These are phyloP conservation scores for Zygotorulaspora chibaensis DNA, from an alignment of 805 yeast genomes.

Conservation along the genomic window DNA sequence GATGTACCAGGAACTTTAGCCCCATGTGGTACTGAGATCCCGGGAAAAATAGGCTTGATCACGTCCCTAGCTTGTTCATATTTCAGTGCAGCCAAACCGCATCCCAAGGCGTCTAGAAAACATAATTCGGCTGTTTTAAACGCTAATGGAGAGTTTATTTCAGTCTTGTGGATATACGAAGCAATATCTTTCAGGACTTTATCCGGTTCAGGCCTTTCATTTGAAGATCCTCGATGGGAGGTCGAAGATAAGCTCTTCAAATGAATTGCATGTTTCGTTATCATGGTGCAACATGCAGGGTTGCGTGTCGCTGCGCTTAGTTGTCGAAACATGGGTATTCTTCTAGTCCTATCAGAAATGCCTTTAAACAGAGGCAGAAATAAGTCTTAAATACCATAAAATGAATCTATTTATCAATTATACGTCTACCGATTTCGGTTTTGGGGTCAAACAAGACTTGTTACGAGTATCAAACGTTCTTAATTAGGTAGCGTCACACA, in stretches of 20 bases:
- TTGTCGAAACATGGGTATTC: too few relatives aligned
- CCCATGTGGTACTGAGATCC: conserved; percentile 52
- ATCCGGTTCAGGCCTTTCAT: conserved; percentile 51
- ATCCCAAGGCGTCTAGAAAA: conserved; percentile 53
- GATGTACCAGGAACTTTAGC: conserved; percentile 52
- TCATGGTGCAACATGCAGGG: too few relatives aligned
- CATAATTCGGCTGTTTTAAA: conserved; percentile 52
- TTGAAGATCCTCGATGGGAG: conserved; percentile 18
- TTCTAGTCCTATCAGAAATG: too few relatives aligned
- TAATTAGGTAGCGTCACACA: too few relatives aligned
- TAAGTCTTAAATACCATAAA: too few relatives aligned
- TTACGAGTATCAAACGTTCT: too few relatives aligned
- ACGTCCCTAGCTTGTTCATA: conserved; percentile 46
- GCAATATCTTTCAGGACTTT: conserved; percentile 47
- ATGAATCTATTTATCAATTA: too few relatives aligned
- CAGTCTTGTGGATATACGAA: conserved; percentile 44
- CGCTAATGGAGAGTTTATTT: conserved; percentile 45
- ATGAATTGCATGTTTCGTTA: too few relatives aligned
- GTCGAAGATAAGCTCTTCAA: neutral
- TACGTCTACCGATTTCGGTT: too few relatives aligned
- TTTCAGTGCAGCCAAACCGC: conserved; percentile 56
- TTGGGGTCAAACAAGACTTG: too few relatives aligned
- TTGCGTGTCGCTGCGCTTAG: too few relatives aligned
- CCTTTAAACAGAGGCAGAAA: too few relatives aligned
- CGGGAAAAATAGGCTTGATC: conserved; percentile 56